Base-by-base conservation (phyloP, 2,329 filamentous ascomycete genomes). In the Colletotrichum karsti region DNA sequence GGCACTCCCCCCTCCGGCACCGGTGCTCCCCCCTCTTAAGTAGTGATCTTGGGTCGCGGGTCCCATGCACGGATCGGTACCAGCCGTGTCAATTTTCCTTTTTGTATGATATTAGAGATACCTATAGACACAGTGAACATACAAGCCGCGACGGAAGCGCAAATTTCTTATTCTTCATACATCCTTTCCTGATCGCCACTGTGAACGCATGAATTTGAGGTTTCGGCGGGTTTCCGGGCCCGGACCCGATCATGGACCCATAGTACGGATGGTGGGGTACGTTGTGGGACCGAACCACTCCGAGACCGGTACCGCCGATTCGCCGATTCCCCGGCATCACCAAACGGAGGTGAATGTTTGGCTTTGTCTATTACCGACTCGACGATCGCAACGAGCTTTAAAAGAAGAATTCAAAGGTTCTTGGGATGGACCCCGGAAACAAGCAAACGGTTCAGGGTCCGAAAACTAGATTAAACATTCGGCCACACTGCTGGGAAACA, bases 1-100 rank as follows among this genome's bases (percentile, higher is more conserved):
- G 63, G 57, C 48, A 13, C 57, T 20, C 57, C 63, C 15, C 63
- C 63, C 26, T 63, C 39, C 18, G 57, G 48, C 33, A 42, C 41
- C 41, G 63, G 41, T 22, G 50, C 63, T 24, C 58, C 50, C 33
- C 33, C 41, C 35, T 63, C 63, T 12, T 56, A 24, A 56, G 26
- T 22, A 6, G 35, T 20, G 35, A 33, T 28, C 2, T 28, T 22
- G 4, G 26, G 33, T 50, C 18, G 44, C 22, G 30, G 39, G 44
- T 22, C 9, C 33, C 37, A 39, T 37, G 37, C 9, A 24, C 30
- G n/a, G 30, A 39, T 55, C 5, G 18, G 46, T 15, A 18, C 26
- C 46, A 18, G 12, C 39, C 30, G 20, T 4, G 18, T 41, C 24
- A 39, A 48, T 35, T 63, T 51, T 44, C 33, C 20, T 61, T 48